phyloP scores from a whole-genome alignment of 345 rosid species.

The Camelina laxa region DNA sequence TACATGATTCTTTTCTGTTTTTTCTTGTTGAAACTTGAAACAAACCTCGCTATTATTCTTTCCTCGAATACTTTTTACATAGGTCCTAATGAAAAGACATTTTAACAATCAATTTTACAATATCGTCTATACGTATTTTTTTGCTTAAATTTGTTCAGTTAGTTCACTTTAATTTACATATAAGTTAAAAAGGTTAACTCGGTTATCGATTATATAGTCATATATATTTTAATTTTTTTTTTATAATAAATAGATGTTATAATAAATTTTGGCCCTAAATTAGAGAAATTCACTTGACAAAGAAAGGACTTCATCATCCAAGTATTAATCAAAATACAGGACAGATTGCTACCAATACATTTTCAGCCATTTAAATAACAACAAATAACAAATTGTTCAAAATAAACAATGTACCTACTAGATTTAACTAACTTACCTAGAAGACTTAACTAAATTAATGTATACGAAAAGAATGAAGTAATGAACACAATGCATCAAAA shows the following conservation, averaged over 20 bases:
- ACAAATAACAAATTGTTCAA: neutral
- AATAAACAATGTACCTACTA: neutral
- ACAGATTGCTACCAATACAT: too few species aligned
- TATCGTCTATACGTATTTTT: neutral
- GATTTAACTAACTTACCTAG: slow-evolving; percentile 34
- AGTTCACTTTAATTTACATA: neutral
- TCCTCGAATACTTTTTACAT: slow-evolving; percentile 28
- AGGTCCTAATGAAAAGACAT: slow-evolving; percentile 37
- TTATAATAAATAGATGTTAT: too few species aligned
- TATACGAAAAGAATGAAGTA: neutral
- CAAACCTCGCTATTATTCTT: slow-evolving; percentile 34
- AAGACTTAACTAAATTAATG: slow-evolving; percentile 2
- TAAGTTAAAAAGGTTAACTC: too few species aligned
- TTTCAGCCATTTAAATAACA: neutral
- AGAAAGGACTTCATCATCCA: too few species aligned
- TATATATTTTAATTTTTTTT: too few species aligned
- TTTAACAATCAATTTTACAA: neutral
- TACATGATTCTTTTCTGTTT: slow-evolving; percentile 44
- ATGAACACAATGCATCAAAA: slow-evolving; percentile 10
- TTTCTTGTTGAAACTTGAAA: slow-evolving; percentile 43
- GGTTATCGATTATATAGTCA: too few species aligned
- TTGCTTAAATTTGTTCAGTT: neutral
- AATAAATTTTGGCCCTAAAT: too few species aligned
- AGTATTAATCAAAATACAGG: too few species aligned
- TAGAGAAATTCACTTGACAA: too few species aligned